A percentile compares a stretch with the other conserved stretches of the same genome.
phyloP scores from a whole-genome alignment of 208 protist genomes.

The Zelonia costaricensis region DNA sequence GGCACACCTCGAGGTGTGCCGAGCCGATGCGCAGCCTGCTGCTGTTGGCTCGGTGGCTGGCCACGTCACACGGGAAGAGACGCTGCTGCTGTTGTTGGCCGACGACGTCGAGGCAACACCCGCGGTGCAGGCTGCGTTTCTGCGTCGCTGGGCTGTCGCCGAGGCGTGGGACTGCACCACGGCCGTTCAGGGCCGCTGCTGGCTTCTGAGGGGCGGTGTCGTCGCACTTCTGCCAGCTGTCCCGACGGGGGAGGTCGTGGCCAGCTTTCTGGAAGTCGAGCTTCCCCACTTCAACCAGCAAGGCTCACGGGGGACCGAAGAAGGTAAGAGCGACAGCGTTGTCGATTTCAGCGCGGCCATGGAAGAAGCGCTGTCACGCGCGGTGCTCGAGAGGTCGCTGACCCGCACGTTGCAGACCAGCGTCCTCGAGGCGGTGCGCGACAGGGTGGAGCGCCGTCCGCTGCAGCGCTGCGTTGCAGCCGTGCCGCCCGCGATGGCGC shows the following conservation, averaged over 20 bases:
- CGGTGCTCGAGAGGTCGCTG: slow-evolving; percentile 7
- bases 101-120: slow-evolving; percentile 11
- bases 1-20: slow-evolving; percentile 26
- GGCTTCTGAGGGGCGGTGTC: slow-evolving; percentile 8
- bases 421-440: slow-evolving; percentile 5
- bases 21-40: too few relatives aligned
- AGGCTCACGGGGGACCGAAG: background rate
- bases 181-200: slow-evolving; percentile 20
- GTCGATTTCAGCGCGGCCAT: background rate
- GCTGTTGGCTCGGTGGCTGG: too few relatives aligned
- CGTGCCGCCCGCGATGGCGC: slow-evolving; percentile 43
- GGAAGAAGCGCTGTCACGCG: background rate
- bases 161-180: slow-evolving; percentile 18
- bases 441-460: slow-evolving; percentile 21
- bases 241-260: background rate
- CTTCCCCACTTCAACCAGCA: slow-evolving; percentile 7
- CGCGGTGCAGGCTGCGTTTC: slow-evolving; percentile 5
- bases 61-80: slow-evolving; percentile 10
- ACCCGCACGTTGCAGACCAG: background rate
- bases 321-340: background rate
- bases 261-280: slow-evolving; percentile 36
- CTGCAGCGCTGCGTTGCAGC: slow-evolving; percentile 35
- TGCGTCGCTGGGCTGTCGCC: slow-evolving; percentile 26
- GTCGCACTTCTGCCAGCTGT: slow-evolving; percentile 11
- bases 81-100: slow-evolving; percentile 19